These are phyloP conservation scores for Penicillium mononematosum DNA, from an alignment of 495 filamentous ascomycete genomes.

Conservation along the genomic window DNA sequence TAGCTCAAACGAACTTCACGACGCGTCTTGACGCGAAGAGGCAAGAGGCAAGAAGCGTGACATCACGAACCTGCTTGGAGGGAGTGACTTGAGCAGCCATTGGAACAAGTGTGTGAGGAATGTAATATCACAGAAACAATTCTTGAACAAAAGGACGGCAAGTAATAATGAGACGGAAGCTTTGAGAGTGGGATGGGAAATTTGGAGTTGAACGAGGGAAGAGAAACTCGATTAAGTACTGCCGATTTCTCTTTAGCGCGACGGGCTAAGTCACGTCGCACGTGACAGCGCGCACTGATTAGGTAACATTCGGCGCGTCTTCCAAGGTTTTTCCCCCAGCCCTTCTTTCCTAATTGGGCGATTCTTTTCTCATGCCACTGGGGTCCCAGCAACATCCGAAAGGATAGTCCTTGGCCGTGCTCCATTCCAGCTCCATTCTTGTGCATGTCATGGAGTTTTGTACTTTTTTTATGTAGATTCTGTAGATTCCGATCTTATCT, in stretches of 20 bases:
- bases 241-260: constrained; percentile 42
- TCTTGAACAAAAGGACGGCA: constrained; percentile 25
- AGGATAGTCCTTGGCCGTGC: constrained; percentile 22
- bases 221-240: constrained; percentile 33
- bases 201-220: constrained; percentile 30
- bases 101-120: constrained; percentile 31
- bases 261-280: constrained; percentile 47
- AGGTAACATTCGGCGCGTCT: constrained; percentile 10
- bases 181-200: constrained; percentile 21
- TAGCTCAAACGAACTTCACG: constrained; percentile 22
- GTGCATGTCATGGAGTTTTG: constrained; percentile 10
- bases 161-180: constrained; percentile 23
- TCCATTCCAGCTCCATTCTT: constrained; percentile 24
- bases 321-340: neutral
- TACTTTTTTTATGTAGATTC: neutral
- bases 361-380: constrained; percentile 27
- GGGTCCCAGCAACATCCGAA: constrained; percentile 30
- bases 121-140: constrained; percentile 15
- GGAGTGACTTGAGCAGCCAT: constrained; percentile 77
- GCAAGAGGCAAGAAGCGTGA: constrained; percentile 40
- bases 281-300: constrained; percentile 36
- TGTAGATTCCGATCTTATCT: constrained; percentile 9
- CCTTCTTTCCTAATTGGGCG: constrained; percentile 15
- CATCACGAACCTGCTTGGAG: constrained; percentile 75
- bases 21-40: constrained; percentile 41